Conservation (phyloP, 345 rosid species). For the Dovyalis caffra region DNA sequence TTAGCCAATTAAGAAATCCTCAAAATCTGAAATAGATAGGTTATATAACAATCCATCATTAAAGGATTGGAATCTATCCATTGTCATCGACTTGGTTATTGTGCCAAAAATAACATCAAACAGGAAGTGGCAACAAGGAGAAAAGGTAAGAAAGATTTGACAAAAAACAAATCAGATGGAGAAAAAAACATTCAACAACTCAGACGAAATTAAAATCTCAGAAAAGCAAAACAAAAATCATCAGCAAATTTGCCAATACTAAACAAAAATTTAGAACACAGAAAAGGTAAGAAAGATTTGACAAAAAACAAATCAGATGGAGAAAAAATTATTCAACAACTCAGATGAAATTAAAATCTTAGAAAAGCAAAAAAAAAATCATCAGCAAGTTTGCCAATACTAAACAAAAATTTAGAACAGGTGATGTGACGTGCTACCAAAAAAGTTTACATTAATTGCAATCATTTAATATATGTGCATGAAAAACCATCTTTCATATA, state of each 20-base stretch:
- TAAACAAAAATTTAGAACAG: neutral
- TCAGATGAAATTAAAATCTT: neutral
- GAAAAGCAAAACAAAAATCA: neutral
- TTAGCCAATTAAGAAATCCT: neutral
- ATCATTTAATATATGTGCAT: neutral
- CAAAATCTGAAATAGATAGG: neutral
- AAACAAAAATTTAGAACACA: neutral
- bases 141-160: neutral
- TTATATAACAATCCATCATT: neutral
- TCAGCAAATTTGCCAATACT: neutral
- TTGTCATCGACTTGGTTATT: neutral
- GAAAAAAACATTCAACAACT: neutral
- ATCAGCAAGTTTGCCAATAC: neutral
- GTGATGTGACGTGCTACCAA: neutral
- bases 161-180: neutral
- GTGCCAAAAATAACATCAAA: neutral
- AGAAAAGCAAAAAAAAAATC: neutral
- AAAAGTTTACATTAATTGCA: neutral
- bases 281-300: too few species aligned
- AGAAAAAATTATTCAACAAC: neutral
- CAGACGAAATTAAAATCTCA: neutral
- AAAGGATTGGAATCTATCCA: neutral
- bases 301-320: too few species aligned
- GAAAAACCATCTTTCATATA: neutral
- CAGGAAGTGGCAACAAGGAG: neutral